Evolutionary conservation across 192 early-diverging fungal genomes (phyloP), one percentile per base, ranked within the genome.

Genomic region (Umbelopsis ramanniana): DNA sequence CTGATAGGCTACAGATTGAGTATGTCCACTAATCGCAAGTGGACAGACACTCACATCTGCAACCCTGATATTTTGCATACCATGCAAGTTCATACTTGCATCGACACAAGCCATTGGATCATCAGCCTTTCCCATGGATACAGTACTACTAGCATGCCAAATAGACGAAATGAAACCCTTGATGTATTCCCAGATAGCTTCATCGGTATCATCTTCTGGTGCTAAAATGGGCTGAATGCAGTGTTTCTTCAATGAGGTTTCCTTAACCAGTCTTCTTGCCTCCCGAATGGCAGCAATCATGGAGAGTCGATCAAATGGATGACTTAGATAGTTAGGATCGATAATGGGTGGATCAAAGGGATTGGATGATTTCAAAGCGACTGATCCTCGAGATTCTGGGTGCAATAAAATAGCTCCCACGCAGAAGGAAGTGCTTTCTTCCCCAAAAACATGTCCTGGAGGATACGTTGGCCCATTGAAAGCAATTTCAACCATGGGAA

Each of bases 111-210:
- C 35, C 52, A 72, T 54, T 7, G 52, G 63, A 35, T 79, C 77
- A 0, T 69, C 70, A 7, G 43, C 52, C 11, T 69, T 73, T 3
- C 73, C 77, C 77, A 79, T 79, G 19, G 37, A 54, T 46, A 75
- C 73, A 1, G 75, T 81, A 2, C 66, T 63, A 0, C 67, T 72
- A 10, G 79, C 75, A 33, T 81, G 79, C 48, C 76, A 81, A 55
- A 48, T 69, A 12, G 46, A 23, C 1, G 76, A 50, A 7, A 60
- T 52, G 12, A 70, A 46, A 14, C 37, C 1, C 57, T 63, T 21
- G 15, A 63, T 63, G 24, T 38, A 11, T 63, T 14, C 57, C 57
- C 57, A 63, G 22, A 63, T 63, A 26, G 26, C 57, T 26, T 63
- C 29, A 19, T 63, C 57, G 26, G 11, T 29, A 2, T 63, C 57